These are phyloP conservation scores for Cutaneotrichosporon daszewskae DNA, from an alignment of 1,284 basidiomycete species.

Conservation along the genomic window DNA sequence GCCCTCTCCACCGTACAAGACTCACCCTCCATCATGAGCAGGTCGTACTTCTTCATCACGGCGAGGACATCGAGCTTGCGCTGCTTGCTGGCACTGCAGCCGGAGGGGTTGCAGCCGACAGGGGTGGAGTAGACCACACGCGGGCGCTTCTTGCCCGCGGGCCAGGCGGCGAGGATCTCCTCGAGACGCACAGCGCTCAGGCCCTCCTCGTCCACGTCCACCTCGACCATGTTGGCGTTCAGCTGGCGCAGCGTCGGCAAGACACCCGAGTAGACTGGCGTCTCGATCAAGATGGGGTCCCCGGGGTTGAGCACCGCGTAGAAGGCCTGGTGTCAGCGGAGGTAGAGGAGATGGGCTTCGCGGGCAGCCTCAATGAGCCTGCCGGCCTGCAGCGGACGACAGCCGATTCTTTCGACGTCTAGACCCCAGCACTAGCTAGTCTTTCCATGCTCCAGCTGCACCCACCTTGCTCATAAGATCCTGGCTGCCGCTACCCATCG, in stretches of 20 bases:
- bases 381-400: too few species aligned
- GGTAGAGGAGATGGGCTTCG: too few species aligned
- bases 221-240: slow-evolving; percentile 60
- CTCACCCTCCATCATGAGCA: slow-evolving; percentile 77
- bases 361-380: too few species aligned
- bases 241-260: slow-evolving; percentile 37
- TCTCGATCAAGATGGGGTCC: slow-evolving; percentile 76
- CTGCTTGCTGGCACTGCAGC: slow-evolving; percentile 65
- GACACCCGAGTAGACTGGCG: slow-evolving; percentile 68
- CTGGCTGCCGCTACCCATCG: slow-evolving; percentile 76
- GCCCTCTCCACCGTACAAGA: slow-evolving; percentile 13
- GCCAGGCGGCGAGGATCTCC: slow-evolving; percentile 68
- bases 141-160: slow-evolving; percentile 63
- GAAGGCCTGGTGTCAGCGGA: slow-evolving; percentile 48
- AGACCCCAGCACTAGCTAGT: too few species aligned
- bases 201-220: slow-evolving; percentile 72
- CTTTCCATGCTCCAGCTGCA: not conserved
- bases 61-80: slow-evolving; percentile 72
- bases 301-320: slow-evolving; percentile 65
- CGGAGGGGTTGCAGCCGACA: slow-evolving; percentile 74
- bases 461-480: slow-evolving; percentile 78
- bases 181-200: slow-evolving; percentile 63
- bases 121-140: slow-evolving; percentile 64
- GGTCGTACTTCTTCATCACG: slow-evolving; percentile 67
- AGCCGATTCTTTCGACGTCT: too few species aligned